Evolutionary conservation across 2,329 filamentous ascomycete genomes (phyloP), one percentile per base, ranked within the genome.

Genomic region (Dactylellina leptospora): DNA sequence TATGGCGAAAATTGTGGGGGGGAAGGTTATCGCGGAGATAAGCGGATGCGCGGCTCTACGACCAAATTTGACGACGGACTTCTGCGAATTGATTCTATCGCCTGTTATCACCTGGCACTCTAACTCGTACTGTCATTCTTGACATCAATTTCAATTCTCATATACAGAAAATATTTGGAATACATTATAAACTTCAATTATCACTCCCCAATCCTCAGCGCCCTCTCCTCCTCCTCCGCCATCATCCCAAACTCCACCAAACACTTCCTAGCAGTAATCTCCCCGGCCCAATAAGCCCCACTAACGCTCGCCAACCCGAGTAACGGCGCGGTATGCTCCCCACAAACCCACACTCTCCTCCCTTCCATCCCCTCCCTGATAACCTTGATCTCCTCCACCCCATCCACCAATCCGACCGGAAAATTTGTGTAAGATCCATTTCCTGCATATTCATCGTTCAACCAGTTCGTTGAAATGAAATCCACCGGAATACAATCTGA

Each of bases 261-360:
- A 66, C 92, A 85, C 77, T 87, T 85, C 78, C 82, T 84, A 0
- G 85, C 92, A 30, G 92, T 90, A 18, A 84, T 85, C 81, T 96
- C 91, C 0, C 93, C 93, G 78, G 90, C 92, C 91, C 91, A 96
- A 79, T 92, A 97, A 9, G 93, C 93, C 0, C 93, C 93, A 0
- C 92, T 96, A 10, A 89, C 90, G 3, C 93, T 97, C 0, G 93
- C 93, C 73, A 97, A 80, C 9, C 90, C 92, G 25, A 96, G 88
- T 81, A 96, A 96, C 3, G 93, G 92, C 60, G 91, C 89, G 20
- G 92, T 96, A 80, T 96, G 92, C 80, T 96, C 92, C 0, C 92
- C 92, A 0, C 92, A 92, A 75, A 96, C 83, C 92, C 92, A 96
- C 6, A 96, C 78, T 0, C 90, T 87, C 20, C 86, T 82, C 10